A percentile compares a stretch with the other conserved stretches of the same genome.
Conservation (phyloP, 305 asterid species). For the Fraxinus floribunda region DNA sequence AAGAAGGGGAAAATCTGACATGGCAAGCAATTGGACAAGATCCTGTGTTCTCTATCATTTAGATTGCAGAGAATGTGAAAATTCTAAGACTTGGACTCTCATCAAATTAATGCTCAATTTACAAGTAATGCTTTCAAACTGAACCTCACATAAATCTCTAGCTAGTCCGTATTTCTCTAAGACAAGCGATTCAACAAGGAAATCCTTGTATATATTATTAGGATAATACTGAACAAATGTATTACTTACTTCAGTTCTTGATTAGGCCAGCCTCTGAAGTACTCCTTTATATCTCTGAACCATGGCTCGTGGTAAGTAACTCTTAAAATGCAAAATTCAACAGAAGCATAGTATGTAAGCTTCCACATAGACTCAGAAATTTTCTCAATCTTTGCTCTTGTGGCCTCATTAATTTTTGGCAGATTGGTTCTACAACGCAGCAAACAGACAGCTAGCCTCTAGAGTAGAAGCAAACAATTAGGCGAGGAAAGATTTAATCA, state of each 20-base stretch:
- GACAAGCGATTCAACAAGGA: neutral
- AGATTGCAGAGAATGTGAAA: neutral
- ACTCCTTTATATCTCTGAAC: constrained; percentile 47
- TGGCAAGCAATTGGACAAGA: neutral
- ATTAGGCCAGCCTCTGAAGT: constrained; percentile 72
- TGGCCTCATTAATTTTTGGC: constrained; percentile 44
- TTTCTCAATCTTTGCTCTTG: constrained; percentile 48
- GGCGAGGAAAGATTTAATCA: constrained; percentile 11
- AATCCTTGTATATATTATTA: constrained; percentile 3
- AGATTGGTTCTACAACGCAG: constrained; percentile 41
- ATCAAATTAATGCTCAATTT: neutral
- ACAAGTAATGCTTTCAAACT: neutral
- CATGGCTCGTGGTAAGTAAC: constrained; percentile 51
- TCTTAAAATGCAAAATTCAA: constrained; percentile 51
- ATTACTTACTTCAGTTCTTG: constrained; percentile 62
- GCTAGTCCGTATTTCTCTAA: neutral
- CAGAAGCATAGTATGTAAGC: constrained; percentile 56
- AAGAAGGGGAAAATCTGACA: neutral
- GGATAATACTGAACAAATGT: neutral
- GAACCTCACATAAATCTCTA: neutral
- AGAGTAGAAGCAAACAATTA: constrained; percentile 31
- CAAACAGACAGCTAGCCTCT: constrained; percentile 65
- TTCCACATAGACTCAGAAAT: constrained; percentile 65
- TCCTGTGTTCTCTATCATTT: neutral
- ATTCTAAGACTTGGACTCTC: neutral